phyloP scores from a whole-genome alignment of 2,329 filamentous ascomycete genomes.

The Curvularia sp. region DNA sequence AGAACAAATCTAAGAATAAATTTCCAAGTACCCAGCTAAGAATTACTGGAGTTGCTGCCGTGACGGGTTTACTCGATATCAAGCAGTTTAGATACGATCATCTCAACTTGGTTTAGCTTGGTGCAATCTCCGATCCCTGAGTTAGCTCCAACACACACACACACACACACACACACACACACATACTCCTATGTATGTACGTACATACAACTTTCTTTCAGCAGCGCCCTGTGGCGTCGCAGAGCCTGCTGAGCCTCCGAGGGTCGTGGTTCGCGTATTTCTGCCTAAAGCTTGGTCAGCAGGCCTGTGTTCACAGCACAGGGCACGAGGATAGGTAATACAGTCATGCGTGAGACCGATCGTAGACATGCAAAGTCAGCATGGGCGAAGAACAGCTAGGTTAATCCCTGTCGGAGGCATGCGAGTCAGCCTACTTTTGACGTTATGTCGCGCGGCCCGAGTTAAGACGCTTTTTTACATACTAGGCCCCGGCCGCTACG shows the following conservation, averaged over 20 bases:
- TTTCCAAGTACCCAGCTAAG: background rate
- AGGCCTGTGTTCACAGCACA: background rate
- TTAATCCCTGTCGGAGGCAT: background rate
- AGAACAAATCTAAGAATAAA: background rate
- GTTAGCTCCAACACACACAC: background rate
- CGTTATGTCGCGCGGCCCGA: conserved; percentile 3
- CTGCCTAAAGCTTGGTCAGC: background rate
- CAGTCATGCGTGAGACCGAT: conserved; percentile 2
- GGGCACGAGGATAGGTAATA: background rate
- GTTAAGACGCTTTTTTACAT: background rate
- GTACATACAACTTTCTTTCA: background rate
- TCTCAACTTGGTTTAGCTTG: background rate
- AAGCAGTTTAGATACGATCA: background rate
- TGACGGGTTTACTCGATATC: background rate
- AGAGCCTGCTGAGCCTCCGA: background rate
- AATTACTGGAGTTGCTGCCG: background rate
- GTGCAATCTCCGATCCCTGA: conserved; percentile 3
- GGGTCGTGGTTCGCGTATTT: background rate
- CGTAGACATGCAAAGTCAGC: background rate
- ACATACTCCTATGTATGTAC: too few species aligned
- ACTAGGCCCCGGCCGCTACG: background rate
- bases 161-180: background rate
- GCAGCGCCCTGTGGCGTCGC: background rate
- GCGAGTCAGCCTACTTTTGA: background rate
- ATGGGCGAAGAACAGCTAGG: background rate